Evolutionary conservation across 495 filamentous ascomycete genomes (phyloP), one percentile per base, ranked within the genome.

Genomic region (Chaetomidium leptoderma): DNA sequence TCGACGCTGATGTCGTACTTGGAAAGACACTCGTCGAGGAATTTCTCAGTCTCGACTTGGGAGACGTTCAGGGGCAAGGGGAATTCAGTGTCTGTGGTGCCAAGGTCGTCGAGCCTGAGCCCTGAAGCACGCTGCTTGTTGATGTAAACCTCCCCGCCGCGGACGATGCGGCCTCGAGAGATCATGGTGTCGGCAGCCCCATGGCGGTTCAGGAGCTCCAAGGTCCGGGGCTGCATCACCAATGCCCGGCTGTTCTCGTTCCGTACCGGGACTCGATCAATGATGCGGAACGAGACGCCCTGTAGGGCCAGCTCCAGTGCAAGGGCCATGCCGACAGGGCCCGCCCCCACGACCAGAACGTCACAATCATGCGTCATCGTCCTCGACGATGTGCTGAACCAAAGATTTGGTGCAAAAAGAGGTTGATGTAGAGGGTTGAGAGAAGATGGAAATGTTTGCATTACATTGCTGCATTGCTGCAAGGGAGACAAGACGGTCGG

Each of bases 141-240:
- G 58, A 73, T 66, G 56, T 65, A 74, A 10, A 70, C 59, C 30
- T 61, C 65, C 2, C 59, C 64, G 8, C 64, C 75, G 35, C 51
- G 54, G 6, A 69, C 62, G 33, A 67, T 57, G 23, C 61, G 45
- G 13, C 74, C 74, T 7, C 59, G 47, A 11, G 59, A 39, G 35
- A 74, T 47, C 17, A 74, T 57, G 21, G 59, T 53, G 44, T 72
- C 60, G 4, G 65, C 68, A 29, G 67, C 62, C 32, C 72, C 68
- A 26, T 78, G 69, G 16, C 76, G 75, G 51, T 74, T 72, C 13
- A 79, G 66, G 17, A 80, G 72, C 61, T 80, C 77, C 21, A 71
- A 61, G 0, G 74, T 75, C 8, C 76, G 68, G 35, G 76, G 68
- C 40, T 77, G 77, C 0, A 78, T 58, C 0, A 72, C 68, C 23